phyloP scores from a whole-genome alignment of 192 early-diverging fungal species.

The Chytriomyces sp. region DNA sequence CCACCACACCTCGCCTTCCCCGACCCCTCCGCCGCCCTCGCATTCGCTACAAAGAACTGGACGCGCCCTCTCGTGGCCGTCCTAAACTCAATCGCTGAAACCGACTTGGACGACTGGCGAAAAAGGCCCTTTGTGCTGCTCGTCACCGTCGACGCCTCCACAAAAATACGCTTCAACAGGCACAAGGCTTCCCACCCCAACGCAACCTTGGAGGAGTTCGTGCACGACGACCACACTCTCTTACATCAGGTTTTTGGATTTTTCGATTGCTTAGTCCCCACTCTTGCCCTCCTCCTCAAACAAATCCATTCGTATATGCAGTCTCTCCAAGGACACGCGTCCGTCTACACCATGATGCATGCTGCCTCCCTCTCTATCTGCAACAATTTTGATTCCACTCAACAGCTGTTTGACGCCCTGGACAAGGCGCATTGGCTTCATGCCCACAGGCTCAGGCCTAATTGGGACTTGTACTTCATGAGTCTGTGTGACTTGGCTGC shows the following conservation, averaged over 20 bases:
- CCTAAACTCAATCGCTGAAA: constrained; percentile 31
- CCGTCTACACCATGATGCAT: constrained; percentile 29
- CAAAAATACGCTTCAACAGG: constrained; percentile 63
- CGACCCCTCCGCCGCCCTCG: constrained; percentile 58
- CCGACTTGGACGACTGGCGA: constrained; percentile 61
- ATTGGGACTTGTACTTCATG: constrained; percentile 98
- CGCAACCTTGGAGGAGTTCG: constrained; percentile 24
- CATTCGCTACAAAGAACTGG: constrained; percentile 79
- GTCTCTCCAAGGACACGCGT: not conserved
- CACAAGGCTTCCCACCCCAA: constrained; percentile 8
- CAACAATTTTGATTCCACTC: constrained; percentile 53
- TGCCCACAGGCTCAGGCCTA: constrained; percentile 76
- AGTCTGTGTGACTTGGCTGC: constrained; percentile 89
- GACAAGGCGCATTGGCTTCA: constrained; percentile 57
- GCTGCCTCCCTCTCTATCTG: constrained; percentile 64
- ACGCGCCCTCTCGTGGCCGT: constrained; percentile 38
- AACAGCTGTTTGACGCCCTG: constrained; percentile 38
- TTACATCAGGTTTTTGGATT: constrained; percentile 3
- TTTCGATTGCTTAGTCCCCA: no score
- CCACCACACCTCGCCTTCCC: constrained; percentile 46
- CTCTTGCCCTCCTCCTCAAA: no score
- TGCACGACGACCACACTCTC: constrained; percentile 9
- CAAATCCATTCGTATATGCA: no score
- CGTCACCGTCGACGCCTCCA: constrained; percentile 82
- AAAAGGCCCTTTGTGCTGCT: constrained; percentile 80